Percentiles rank a stretch among this genome's conserved stretches.
phyloP scores from a whole-genome alignment of 495 filamentous ascomycete genomes.

The Tuber brumale region DNA sequence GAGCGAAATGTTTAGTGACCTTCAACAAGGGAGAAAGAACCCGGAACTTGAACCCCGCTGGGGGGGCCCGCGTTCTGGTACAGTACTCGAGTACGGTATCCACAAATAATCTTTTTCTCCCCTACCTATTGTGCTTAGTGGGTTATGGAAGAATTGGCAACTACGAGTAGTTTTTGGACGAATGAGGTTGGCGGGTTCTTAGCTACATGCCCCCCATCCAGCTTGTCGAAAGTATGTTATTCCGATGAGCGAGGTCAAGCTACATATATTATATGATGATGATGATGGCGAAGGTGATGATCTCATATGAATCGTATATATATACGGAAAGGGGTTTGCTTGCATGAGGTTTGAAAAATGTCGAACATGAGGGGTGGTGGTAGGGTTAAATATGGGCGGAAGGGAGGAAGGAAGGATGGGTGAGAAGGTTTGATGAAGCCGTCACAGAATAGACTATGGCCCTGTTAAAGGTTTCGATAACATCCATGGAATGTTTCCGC shows the following conservation, averaged over 20 bases:
- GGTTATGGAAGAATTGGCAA: not conserved
- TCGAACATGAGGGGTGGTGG: not conserved
- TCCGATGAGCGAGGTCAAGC: not conserved
- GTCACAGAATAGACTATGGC: not conserved
- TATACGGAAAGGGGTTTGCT: not conserved
- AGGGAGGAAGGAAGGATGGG: not conserved
- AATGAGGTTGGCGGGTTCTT: not conserved
- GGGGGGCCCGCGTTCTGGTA: too few relatives aligned
- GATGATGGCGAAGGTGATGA: too few relatives aligned
- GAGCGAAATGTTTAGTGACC: too few relatives aligned
- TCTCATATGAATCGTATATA: not conserved
- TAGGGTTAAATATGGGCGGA: not conserved
- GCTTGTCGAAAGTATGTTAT: not conserved
- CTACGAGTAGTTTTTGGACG: not conserved
- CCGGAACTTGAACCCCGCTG: too few relatives aligned
- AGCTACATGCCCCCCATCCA: not conserved
- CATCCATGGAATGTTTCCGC: not conserved
- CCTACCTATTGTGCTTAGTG: not conserved
- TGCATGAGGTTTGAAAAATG: not conserved
- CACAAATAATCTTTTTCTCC: too few relatives aligned
- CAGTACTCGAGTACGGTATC: too few relatives aligned
- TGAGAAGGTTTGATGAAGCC: not conserved
- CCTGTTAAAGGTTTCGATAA: not conserved
- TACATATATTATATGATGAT: not conserved
- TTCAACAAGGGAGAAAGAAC: too few relatives aligned